Base-by-base conservation (phyloP, 176 grass and related monocot genomes). In the Raddia distichophylla region DNA sequence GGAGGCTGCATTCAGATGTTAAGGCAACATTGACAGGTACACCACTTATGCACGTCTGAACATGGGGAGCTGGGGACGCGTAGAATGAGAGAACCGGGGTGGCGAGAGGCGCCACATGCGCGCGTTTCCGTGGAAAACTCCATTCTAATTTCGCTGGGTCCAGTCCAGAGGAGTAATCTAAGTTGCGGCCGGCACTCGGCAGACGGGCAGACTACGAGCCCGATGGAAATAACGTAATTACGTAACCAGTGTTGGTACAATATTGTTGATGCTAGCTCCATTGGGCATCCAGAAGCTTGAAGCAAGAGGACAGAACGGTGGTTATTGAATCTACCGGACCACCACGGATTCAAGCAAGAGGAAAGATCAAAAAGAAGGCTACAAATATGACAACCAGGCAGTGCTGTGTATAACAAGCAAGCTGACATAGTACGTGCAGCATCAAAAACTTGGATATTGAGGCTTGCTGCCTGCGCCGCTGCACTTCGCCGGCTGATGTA, bases 271-370 rank as follows among this genome's bases (percentile, higher is more conserved):
- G 27, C 51, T 12, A 5, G 66, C 43, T 60, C 7, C 44, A 19
- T 61, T 7, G 35, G 33, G 40, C 19, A 18, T 10, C 27, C 16
- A 7, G 37, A 77, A 64, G 45, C 85, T 71, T 77, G 55, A 71
- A 82, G 85, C 72, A 77, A 77, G 35, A 56, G 63, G 63, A 62
- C 52, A 42, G 47, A 1, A 46, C 34, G 54, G 71, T 60, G 48
- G 61, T 45, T 49, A 10, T 45, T 49, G 7, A 35, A 46, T 10
- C 40, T 27, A 1, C 27, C 27, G 1, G 27, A 27, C 27, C 13
- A 40, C 17, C 6, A 69, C 53, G 74, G 74, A 7, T 32, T 76
- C 37, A 61, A 61, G 74, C 74, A 32, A 61, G 18, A 27, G 11
- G 12, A 59, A 75, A 33, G 10, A 15, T 7, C 8, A 16, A 33